Conservation (phyloP, 2,329 filamentous ascomycete genomes). For the Fusarium brevicatenulatum region DNA sequence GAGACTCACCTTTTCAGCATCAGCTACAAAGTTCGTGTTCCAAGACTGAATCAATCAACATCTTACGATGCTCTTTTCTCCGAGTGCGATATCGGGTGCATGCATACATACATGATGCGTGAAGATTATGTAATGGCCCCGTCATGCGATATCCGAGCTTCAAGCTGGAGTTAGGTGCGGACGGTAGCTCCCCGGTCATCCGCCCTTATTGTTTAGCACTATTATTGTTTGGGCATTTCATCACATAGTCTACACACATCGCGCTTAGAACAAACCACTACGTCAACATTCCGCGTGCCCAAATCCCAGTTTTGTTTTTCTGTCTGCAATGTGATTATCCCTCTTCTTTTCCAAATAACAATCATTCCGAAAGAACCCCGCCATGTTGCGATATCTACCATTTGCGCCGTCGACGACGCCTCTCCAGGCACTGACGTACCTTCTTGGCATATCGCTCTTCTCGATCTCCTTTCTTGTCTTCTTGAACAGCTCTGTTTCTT, state of each 20-base stretch:
- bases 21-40: not conserved
- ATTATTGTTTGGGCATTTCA: slow-evolving; percentile 19
- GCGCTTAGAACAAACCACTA: slow-evolving; percentile 26
- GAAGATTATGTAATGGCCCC: slow-evolving; percentile 37
- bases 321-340: slow-evolving; percentile 35
- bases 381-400: slow-evolving; percentile 60
- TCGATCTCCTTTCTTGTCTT: slow-evolving; percentile 92
- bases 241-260: slow-evolving; percentile 6
- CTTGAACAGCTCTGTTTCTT: slow-evolving; percentile 84
- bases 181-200: slow-evolving; percentile 5
- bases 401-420: slow-evolving; percentile 70
- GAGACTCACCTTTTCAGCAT: not conserved
- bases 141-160: slow-evolving; percentile 37
- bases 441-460: slow-evolving; percentile 84
- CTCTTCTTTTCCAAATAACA: not conserved
- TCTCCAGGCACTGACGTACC: slow-evolving; percentile 76
- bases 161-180: slow-evolving; percentile 5
- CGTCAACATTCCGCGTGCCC: slow-evolving; percentile 28
- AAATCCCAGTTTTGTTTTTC: not conserved
- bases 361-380: not conserved
- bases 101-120: not conserved
- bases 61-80: not conserved
- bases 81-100: slow-evolving; percentile 27
- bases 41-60: not conserved
- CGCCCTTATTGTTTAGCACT: slow-evolving; percentile 5